These are phyloP conservation scores for Globisporangium apiculatum DNA, from an alignment of 352 stramenopile genomes.

Conservation along the genomic window DNA sequence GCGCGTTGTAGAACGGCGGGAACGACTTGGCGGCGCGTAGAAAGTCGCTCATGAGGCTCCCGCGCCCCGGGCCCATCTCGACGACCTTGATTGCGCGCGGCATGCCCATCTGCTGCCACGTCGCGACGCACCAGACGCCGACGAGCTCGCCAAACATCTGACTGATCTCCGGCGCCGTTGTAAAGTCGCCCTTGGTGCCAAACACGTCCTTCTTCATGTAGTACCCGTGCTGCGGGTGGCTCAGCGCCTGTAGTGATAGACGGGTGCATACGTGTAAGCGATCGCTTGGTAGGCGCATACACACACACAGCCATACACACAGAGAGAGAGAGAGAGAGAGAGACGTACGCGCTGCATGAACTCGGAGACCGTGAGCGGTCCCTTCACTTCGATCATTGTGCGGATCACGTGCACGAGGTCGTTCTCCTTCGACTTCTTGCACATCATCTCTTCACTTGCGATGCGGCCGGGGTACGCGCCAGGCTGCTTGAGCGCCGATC, in stretches of 20 bases:
- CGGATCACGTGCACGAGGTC: conserved; percentile 71
- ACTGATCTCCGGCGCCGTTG: conserved; percentile 91
- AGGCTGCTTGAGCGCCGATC: conserved; percentile 65
- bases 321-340: background rate
- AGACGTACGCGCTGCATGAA: conserved; percentile 84
- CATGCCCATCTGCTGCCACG: conserved; percentile 86
- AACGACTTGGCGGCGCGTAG: conserved; percentile 86
- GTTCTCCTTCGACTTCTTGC: conserved; percentile 60
- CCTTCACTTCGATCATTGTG: conserved; percentile 90
- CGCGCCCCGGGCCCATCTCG: conserved; percentile 89
- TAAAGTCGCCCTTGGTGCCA: conserved; percentile 89
- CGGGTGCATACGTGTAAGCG: no score
- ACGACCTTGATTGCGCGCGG: conserved; percentile 77
- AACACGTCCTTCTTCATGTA: conserved; percentile 95
- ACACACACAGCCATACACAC: no score
- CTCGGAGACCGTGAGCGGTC: conserved; percentile 91
- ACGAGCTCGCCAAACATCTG: conserved; percentile 93
- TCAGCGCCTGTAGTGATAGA: conserved; percentile 43
- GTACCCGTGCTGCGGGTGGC: conserved; percentile 91
- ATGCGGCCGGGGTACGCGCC: conserved; percentile 18
- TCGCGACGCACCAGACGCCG: conserved; percentile 89
- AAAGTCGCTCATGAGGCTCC: conserved; percentile 93
- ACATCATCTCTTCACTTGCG: conserved; percentile 16
- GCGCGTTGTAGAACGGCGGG: conserved; percentile 75
- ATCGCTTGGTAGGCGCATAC: no score